Base-by-base conservation (phyloP, 208 protist species). In the Trypanosoma rangeli region DNA sequence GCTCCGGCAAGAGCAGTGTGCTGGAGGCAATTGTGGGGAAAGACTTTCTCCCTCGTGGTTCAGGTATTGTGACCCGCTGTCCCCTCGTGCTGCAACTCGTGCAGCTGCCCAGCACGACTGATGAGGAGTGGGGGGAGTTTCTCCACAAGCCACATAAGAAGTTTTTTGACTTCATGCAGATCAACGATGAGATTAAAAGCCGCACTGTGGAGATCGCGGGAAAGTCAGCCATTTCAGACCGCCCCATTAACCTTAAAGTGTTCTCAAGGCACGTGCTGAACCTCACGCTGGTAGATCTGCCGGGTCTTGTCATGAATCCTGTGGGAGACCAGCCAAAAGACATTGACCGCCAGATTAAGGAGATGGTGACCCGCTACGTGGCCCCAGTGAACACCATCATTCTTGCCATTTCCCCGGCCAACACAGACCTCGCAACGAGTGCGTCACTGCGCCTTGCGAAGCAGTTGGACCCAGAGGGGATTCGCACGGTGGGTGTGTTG, bases 261-360 rank as follows among this genome's bases (percentile, higher is more conserved):
- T 97, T 89, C 82, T 98, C 94, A 7, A 81, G 66, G 26, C 33
- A 89, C 33, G 98, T 99, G 48, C 83, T 99, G 29, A 99, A 99
- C 78, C 89, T 99, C 0, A 99, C 99, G 22, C 87, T 99, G 9
- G 98, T 99, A 9, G 99, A 99, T 93, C 84, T 99, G 28, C 99
- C 99, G 20, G 99, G 99, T 66, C 85, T 99, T 13, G 99, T 99
- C 10, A 99, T 99, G 88, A 98, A 99, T 50, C 87, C 98, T 18
- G 94, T 99, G 29, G 98, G 96, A 10, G 98, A 99, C 68, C 99
- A 99, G 87, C 97, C 98, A 10, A 86, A 93, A 62, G 97, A 99
- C 76, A 99, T 99, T 75, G 97, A 99, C 63, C 69, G 91, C 42
- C 90, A 98, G 58, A 99, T 99, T 63, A 92, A 96, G 67, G 84